A percentile compares a stretch with the other conserved stretches of the same genome.
Conservation (phyloP, 2,329 filamentous ascomycete species). For the Hypoxylon sp. region DNA sequence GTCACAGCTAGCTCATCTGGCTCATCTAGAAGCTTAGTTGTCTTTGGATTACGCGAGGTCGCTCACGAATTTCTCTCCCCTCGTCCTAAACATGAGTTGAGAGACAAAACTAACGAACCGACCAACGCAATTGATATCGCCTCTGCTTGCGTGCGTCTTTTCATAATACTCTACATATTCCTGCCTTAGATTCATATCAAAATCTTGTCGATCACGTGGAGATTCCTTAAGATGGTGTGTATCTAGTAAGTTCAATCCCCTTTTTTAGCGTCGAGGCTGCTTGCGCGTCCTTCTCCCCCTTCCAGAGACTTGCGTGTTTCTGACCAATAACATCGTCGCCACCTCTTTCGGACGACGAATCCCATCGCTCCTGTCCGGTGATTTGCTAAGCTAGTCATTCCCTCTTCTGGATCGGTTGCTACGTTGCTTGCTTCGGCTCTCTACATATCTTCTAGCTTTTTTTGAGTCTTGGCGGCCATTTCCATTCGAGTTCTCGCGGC, state of each 20-base stretch:
- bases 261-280: conserved; percentile 42
- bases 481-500: conserved; percentile 33
- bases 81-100: too few relatives aligned
- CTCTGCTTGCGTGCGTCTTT: conserved; percentile 1
- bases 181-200: conserved; percentile 4
- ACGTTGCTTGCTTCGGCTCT: conserved; percentile 43
- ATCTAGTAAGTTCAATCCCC: conserved; percentile 20
- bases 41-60: conserved; percentile 32
- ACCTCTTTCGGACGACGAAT: conserved; percentile 36
- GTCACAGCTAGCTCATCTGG: conserved; percentile 22
- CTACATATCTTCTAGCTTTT: conserved; percentile 33
- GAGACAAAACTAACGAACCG: neutral
- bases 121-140: conserved; percentile 17
- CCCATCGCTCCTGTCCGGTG: conserved; percentile 31
- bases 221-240: conserved; percentile 21
- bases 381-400: conserved; percentile 38
- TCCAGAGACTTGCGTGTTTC: conserved; percentile 45
- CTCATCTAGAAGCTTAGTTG: too few relatives aligned
- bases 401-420: conserved; percentile 37
- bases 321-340: conserved; percentile 43
- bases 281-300: conserved; percentile 48
- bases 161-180: neutral
- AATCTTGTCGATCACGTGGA: conserved; percentile 36
- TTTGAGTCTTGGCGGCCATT: conserved; percentile 34
- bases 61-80: conserved; percentile 7